Percentiles rank a stretch among this genome's conserved stretches.
These are phyloP conservation scores for Phytophthora multivora DNA, from an alignment of 352 stramenopile species.

Conservation along the genomic window DNA sequence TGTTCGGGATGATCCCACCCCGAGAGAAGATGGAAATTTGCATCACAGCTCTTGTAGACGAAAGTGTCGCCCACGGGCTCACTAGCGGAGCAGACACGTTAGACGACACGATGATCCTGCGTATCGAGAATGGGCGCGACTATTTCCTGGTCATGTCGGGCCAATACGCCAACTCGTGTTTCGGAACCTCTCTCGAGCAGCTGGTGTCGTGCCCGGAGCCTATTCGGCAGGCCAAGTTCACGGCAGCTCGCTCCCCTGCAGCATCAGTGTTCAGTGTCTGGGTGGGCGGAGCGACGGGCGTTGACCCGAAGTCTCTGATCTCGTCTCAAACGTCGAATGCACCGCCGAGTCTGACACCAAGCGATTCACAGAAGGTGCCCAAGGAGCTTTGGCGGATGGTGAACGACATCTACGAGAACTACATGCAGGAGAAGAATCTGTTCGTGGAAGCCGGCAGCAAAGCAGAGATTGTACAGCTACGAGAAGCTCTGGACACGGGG, in stretches of 20 bases:
- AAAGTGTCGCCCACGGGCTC: slow-evolving; percentile 86
- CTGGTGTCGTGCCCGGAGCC: slow-evolving; percentile 91
- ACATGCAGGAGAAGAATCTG: slow-evolving; percentile 78
- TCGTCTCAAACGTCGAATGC: slow-evolving; percentile 39
- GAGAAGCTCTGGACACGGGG: slow-evolving; percentile 94
- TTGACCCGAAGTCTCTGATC: slow-evolving; percentile 31
- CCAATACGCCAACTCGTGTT: slow-evolving; percentile 94
- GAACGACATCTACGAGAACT: slow-evolving; percentile 93
- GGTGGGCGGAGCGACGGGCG: slow-evolving; percentile 36
- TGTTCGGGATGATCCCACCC: slow-evolving; percentile 88
- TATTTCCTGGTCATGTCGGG: slow-evolving; percentile 95
- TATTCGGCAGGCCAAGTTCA: slow-evolving; percentile 69
- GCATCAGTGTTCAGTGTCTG: slow-evolving; percentile 54
- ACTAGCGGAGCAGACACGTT: slow-evolving; percentile 92
- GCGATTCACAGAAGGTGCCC: slow-evolving; percentile 82
- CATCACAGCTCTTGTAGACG: slow-evolving; percentile 92
- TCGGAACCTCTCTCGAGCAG: slow-evolving; percentile 95
- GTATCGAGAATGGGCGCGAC: slow-evolving; percentile 96
- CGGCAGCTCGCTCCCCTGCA: slow-evolving; percentile 23
- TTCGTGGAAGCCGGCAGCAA: slow-evolving; percentile 81
- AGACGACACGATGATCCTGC: slow-evolving; percentile 97
- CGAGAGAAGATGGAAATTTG: slow-evolving; percentile 86
- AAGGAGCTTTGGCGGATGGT: slow-evolving; percentile 98
- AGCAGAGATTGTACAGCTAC: slow-evolving; percentile 65
- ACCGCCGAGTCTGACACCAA: slow-evolving; percentile 32